Evolutionary conservation across 2,329 filamentous ascomycete genomes (phyloP), one percentile per base, ranked within the genome.

Genomic region (Camptophora hylomeconis): DNA sequence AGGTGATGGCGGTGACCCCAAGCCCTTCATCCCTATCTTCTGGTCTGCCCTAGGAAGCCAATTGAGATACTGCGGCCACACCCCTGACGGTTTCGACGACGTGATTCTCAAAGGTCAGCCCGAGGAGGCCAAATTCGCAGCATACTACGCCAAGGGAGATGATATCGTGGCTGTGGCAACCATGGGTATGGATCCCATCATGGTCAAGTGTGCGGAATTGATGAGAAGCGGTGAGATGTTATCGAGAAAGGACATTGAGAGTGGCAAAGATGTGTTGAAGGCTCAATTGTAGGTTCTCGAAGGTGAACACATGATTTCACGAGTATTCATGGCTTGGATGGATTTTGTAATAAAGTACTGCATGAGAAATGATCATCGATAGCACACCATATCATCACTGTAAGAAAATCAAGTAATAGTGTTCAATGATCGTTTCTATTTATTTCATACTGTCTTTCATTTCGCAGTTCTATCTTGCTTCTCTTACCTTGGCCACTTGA

Each of bases 41-140:
- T 98, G 89, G 89, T 93, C 83, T 2, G 89, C 89, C 0, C 61
- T 98, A 4, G 83, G 86, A 4, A 69, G 75, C 5, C 89, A 98
- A 58, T 57, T 98, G 45, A 72, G 89, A 24, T 98, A 98, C 63
- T 93, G 84, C 49, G 89, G 89, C 8, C 89, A 87, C 59, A 83
- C 86, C 0, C 58, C 64, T 0, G 69, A 72, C 30, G 87, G 87
- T 1, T 95, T 72, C 61, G 89, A 98, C 49, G 84, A 92, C 44
- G 49, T 94, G 4, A 66, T 95, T 1, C 45, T 98, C 7, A 69
- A 80, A 28, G 87, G 87, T 8, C 70, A 80, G 42, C 72, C 76
- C 0, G 75, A 75, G 3, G 72, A 86, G 48, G 72, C 71, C 35
- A 84, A 83, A 49, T 98, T 93, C 49, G 75, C 78, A 5, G 87